Percentiles rank a stretch among this genome's conserved stretches.
These are phyloP conservation scores for Thraustochytrium striatum DNA, from an alignment of 352 stramenopile species.

Conservation along the genomic window DNA sequence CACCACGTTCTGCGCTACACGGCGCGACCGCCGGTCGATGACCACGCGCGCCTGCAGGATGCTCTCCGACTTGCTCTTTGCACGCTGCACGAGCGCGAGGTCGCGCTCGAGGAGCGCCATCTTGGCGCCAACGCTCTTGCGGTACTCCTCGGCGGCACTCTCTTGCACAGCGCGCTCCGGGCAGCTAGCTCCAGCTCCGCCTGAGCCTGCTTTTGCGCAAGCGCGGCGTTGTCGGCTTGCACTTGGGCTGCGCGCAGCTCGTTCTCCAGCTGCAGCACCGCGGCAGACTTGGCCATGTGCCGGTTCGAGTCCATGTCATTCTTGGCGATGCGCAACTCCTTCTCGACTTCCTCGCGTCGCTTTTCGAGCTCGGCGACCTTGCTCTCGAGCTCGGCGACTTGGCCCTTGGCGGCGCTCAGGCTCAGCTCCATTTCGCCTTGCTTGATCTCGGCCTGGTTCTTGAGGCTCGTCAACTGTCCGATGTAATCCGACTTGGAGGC, in stretches of 20 bases:
- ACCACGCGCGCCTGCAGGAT: slow-evolving; percentile 28
- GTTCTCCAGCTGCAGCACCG: slow-evolving; percentile 25
- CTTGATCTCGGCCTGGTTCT: slow-evolving; percentile 44
- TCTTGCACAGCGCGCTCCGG: slow-evolving; percentile 10
- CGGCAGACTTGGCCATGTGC: background rate
- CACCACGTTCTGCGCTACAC: slow-evolving; percentile 23
- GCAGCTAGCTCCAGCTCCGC: background rate
- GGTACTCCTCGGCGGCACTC: slow-evolving; percentile 10
- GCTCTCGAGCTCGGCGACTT: background rate
- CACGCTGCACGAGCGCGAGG: background rate
- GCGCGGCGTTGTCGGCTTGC: background rate
- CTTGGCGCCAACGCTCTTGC: background rate
- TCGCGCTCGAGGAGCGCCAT: background rate
- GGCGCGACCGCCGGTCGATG: slow-evolving; percentile 18
- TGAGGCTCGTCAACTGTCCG: slow-evolving; percentile 19
- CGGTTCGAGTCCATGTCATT: slow-evolving; percentile 10
- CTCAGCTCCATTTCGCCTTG: slow-evolving; percentile 25
- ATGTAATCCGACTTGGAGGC: background rate
- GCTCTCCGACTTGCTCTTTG: background rate
- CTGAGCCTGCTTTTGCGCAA: background rate
- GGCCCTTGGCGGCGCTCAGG: slow-evolving; percentile 2
- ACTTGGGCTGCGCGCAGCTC: slow-evolving; percentile 20
- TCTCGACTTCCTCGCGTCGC: background rate
- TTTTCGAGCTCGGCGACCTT: background rate
- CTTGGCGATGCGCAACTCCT: background rate